Conservation (phyloP, 768 basidiomycete genomes). For the Amanita rubescens region DNA sequence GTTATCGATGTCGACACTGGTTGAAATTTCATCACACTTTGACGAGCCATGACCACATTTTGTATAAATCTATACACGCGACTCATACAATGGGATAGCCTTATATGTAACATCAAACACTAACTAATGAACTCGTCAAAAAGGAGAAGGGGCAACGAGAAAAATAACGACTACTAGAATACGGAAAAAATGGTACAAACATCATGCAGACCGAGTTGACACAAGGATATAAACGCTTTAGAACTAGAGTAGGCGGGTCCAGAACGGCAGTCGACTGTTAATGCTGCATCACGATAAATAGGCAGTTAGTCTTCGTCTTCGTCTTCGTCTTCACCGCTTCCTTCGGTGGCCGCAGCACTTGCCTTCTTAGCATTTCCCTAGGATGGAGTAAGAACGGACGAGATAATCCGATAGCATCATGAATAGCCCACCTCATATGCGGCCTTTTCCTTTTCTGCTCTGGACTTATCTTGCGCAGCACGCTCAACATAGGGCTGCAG, state of each 20-base stretch:
- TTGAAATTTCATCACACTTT: neutral
- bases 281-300: constrained; percentile 1
- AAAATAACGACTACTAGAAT: constrained; percentile 6
- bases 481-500: constrained; percentile 79
- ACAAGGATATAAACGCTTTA: constrained; percentile 1
- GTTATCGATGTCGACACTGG: neutral
- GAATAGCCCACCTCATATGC: constrained; percentile 35
- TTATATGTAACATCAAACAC: neutral
- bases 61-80: neutral
- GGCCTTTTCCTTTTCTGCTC: constrained; percentile 77
- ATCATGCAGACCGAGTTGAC: neutral
- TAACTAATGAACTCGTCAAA: neutral
- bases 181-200: constrained; percentile 6
- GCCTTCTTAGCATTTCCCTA: constrained; percentile 19
- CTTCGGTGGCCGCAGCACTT: constrained; percentile 11
- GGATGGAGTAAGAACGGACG: neutral
- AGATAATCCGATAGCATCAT: neutral
- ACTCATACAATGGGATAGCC: neutral
- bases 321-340: constrained; percentile 26
- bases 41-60: neutral
- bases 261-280: neutral
- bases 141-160: neutral
- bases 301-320: constrained; percentile 27
- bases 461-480: constrained; percentile 79
- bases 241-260: neutral